Base-by-base conservation (phyloP, 2,329 filamentous ascomycete genomes). In the Magnaporthiopsis incrustans region DNA sequence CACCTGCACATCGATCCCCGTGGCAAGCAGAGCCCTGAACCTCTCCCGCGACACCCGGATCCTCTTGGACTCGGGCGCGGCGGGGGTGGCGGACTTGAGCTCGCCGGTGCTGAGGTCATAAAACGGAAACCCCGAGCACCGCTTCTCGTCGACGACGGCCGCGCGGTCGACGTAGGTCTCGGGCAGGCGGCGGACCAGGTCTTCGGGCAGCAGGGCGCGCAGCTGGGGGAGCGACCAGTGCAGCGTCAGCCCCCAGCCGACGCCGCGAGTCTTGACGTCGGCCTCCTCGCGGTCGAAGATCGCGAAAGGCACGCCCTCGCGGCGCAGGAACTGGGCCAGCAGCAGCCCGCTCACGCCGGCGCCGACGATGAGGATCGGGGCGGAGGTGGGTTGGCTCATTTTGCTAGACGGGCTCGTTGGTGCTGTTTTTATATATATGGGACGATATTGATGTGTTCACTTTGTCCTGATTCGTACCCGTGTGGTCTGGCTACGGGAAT, bases 61-160 rank as follows among this genome's bases (percentile, higher is more conserved):
- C 1, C 81, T 74, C 53, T 77, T 72, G 14, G 76, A 73, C 25
- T 81, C 78, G 0, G 79, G 75, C 0, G 81, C 76, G 57, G 73
- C 73, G 22, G 78, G 83, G 12, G 78, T 76, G 0, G 77, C 74
- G 0, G 73, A 69, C 58, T 71, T 73, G 5, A 77, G 67, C 61
- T 81, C 74, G 4, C 79, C 82, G 0, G 77, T 81, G 68, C 73
- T 79, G 22, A 88, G 76, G 70, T 89, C 79, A 59, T 84, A 82
- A 66, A 85, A 85, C 0, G 81, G 77, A 63, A 85, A 86, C 0
- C 75, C 75, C 0, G 82, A 81, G 1, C 75, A 73, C 32, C 79
- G 72, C 0, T 84, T 78, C 61, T 76, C 71, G 64, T 74, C 72
- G 38, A 44, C 38, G 14, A 81, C 79, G 69, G 84, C 78, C 65